Evolutionary conservation across 805 yeast genomes (phyloP).

Genomic region (Scheffersomyces spartinae): DNA sequence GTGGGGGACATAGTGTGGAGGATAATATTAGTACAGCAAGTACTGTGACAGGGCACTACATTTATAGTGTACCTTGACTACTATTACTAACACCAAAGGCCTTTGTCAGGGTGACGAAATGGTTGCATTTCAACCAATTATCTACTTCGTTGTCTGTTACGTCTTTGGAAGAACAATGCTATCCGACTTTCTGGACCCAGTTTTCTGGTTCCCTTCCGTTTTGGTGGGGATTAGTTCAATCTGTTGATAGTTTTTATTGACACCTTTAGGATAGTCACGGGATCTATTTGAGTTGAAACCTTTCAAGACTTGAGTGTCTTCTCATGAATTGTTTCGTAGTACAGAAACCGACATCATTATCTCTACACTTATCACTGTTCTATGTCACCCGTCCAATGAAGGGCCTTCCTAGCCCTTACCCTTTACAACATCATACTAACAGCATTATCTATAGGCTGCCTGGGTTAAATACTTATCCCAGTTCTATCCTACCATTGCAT

Average conservation of each 20-base stretch:
- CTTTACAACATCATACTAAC: constrained; percentile 6
- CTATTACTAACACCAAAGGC: constrained; percentile 51
- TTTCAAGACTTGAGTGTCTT: constrained; percentile 14
- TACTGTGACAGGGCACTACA: background rate
- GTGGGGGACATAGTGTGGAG: background rate
- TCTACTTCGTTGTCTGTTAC: constrained; percentile 76
- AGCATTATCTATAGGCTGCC: constrained; percentile 65
- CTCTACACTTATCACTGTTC: constrained; percentile 2
- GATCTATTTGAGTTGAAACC: constrained; percentile 79
- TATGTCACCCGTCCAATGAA: background rate
- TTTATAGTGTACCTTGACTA: constrained; percentile 4
- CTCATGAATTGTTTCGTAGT: constrained; percentile 60
- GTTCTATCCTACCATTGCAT: constrained; percentile 88
- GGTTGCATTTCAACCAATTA: constrained; percentile 16
- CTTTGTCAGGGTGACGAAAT: constrained; percentile 64
- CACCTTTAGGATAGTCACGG: constrained; percentile 39
- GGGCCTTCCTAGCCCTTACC: constrained; percentile 4
- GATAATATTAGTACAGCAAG: background rate
- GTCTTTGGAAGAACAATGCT: constrained; percentile 83
- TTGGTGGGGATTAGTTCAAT: constrained; percentile 25
- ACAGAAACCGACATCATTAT: constrained; percentile 62
- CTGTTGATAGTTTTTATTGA: constrained; percentile 26
- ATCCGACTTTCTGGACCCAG: constrained; percentile 43
- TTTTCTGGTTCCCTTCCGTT: constrained; percentile 34
- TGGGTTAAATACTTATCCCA: constrained; percentile 95